Conservation (phyloP, 1,284 basidiomycete genomes). For the Boletus hoseneyae region DNA sequence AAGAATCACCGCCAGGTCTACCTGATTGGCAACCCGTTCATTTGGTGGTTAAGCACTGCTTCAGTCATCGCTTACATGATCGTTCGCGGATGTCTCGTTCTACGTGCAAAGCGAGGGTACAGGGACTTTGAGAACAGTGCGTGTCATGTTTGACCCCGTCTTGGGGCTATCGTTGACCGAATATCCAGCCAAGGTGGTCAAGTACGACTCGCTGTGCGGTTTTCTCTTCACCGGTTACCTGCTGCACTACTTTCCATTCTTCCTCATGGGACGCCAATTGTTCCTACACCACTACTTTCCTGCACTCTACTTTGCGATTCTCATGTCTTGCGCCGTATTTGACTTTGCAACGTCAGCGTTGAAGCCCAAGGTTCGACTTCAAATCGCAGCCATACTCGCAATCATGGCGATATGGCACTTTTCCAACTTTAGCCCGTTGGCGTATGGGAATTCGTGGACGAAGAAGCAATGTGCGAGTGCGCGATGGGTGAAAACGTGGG, state of each 20-base stretch:
- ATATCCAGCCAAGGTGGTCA: slow-evolving; percentile 73
- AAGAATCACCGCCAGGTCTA: slow-evolving; percentile 96
- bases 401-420: slow-evolving; percentile 79
- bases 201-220: slow-evolving; percentile 88
- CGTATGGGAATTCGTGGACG: slow-evolving; percentile 90
- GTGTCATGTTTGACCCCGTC: slow-evolving; percentile 27
- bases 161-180: not conserved
- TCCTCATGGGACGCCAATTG: slow-evolving; percentile 92
- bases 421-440: slow-evolving; percentile 76
- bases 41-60: slow-evolving; percentile 85
- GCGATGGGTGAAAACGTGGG: slow-evolving; percentile 91
- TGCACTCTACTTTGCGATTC: slow-evolving; percentile 90
- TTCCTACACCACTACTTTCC: slow-evolving; percentile 98
- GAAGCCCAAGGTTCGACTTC: slow-evolving; percentile 72
- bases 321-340: slow-evolving; percentile 77
- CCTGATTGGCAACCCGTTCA: slow-evolving; percentile 88
- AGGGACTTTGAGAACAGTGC: slow-evolving; percentile 88
- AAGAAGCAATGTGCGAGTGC: slow-evolving; percentile 72
- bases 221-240: slow-evolving; percentile 94
- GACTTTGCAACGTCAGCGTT: slow-evolving; percentile 83
- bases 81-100: slow-evolving; percentile 74
- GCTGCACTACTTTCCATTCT: slow-evolving; percentile 97
- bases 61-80: slow-evolving; percentile 68
- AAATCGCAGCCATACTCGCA: slow-evolving; percentile 73
- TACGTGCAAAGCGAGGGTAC: slow-evolving; percentile 89